Conservation (phyloP, 345 rosid species). For the Nephelium lappaceum region DNA sequence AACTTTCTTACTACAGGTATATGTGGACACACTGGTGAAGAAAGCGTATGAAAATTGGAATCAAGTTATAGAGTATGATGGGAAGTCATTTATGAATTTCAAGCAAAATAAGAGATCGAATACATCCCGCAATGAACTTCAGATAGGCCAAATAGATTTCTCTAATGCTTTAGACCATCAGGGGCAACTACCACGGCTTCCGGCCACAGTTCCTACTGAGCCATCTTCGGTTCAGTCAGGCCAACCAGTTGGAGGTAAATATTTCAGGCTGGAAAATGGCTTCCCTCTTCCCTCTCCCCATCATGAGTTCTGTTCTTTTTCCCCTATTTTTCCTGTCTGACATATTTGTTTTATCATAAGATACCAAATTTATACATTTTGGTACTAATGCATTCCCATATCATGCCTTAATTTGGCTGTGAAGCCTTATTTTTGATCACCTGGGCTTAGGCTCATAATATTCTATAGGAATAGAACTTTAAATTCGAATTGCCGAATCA, state of each 20-base stretch:
- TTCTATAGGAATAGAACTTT: background rate
- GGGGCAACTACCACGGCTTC: conserved; percentile 51
- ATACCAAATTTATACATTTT: background rate
- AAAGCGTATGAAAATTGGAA: conserved; percentile 96
- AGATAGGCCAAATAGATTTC: conserved; percentile 42
- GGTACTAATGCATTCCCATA: background rate
- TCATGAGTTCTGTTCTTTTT: background rate
- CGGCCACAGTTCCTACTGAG: conserved; percentile 53
- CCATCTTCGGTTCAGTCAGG: conserved; percentile 53
- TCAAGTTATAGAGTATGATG: conserved; percentile 85
- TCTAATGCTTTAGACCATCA: conserved; percentile 54
- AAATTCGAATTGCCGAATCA: background rate
- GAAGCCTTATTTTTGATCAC: background rate
- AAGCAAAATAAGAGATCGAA: conserved; percentile 64
- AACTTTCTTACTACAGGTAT: conserved; percentile 54
- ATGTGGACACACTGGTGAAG: conserved; percentile 83
- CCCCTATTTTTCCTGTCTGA: background rate
- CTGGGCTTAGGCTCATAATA: background rate
- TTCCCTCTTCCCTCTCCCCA: background rate
- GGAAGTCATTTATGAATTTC: conserved; percentile 69
- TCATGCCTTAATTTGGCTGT: background rate
- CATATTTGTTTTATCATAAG: background rate
- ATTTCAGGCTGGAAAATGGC: background rate
- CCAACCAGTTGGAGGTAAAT: conserved; percentile 64
- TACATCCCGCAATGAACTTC: conserved; percentile 53